Evolutionary conservation across 2,329 filamentous ascomycete genomes (phyloP), one percentile per base, ranked within the genome.

Genomic region (Colletotrichum sidae): DNA sequence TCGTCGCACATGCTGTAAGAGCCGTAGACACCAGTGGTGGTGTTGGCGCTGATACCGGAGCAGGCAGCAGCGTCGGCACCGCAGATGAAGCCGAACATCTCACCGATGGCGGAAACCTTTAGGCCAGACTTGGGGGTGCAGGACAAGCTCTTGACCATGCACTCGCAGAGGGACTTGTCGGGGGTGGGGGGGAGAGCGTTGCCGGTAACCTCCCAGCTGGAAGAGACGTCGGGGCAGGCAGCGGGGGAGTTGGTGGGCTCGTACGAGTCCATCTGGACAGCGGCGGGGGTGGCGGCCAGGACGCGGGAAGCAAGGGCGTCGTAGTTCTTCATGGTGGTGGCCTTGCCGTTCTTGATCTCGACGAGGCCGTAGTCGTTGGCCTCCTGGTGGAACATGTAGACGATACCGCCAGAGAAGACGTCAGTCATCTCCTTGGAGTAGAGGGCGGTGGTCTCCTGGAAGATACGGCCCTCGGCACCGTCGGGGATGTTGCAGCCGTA

Each of bases 311-410:
- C 88, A 60, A 97, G 87, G 66, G 88, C 85, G 62, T 85, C 85
- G 81, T 92, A 99, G 80, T 97, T 92, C 42, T 88, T 78, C 72
- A 93, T 85, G 69, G 90, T 91, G 69, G 80, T 85, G 69, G 91
- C 92, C 47, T 81, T 80, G 74, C 82, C 81, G 72, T 86, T 76
- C 68, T 38, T 69, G 67, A 93, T 77, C 65, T 84, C 79, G 67
- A 94, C 90, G 49, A 97, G 86, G 79, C 92, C 96, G 75, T 93
- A 99, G 77, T 97, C 83, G 83, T 98, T 98, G 55, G 74, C 81
- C 79, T 97, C 94, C 83, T 97, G 86, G 83, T 94, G 95, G 84
- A 96, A 99, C 93, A 97, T 97, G 87, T 98, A 99, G 77, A 98
- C 94, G 70, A 99, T 97, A 80, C 95, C 96, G 72, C 96, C 96